Conservation (phyloP, 2,329 filamentous ascomycete species). For the Venturia aucupariae region DNA sequence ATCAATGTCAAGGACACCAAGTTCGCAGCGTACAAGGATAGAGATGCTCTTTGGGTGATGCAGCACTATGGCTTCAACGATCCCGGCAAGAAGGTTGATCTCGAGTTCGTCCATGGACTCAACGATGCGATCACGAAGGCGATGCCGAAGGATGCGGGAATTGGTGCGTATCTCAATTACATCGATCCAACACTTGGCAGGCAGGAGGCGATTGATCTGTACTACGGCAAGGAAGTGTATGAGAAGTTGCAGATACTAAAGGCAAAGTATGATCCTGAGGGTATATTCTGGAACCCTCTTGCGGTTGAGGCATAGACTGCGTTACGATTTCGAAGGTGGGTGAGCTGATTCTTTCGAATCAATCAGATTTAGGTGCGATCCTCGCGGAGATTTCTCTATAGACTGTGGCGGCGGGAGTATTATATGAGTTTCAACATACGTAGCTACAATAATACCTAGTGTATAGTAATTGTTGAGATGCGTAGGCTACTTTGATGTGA, state of each 20-base stretch:
- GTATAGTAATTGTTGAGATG: no score
- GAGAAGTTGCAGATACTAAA: constrained; percentile 8
- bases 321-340: no score
- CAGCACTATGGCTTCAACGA: constrained; percentile 23
- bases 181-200: constrained; percentile 22
- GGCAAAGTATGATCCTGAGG: constrained; percentile 12
- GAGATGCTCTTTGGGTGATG: constrained; percentile 25
- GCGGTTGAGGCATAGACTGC: background rate
- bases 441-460: background rate
- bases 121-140: constrained; percentile 19
- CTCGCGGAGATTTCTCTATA: background rate
- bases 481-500: no score
- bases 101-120: constrained; percentile 17
- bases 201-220: constrained; percentile 21
- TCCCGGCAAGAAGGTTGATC: constrained; percentile 14
- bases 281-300: constrained; percentile 7
- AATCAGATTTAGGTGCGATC: background rate
- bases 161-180: constrained; percentile 25
- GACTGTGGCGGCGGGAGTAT: no score
- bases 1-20: constrained; percentile 21
- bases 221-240: constrained; percentile 21
- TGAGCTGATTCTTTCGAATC: background rate
- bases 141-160: constrained; percentile 16
- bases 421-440: background rate
- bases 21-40: constrained; percentile 23